Evolutionary conservation across 331 rosid genomes (phyloP).

Genomic region (Dryas integrifolia): DNA sequence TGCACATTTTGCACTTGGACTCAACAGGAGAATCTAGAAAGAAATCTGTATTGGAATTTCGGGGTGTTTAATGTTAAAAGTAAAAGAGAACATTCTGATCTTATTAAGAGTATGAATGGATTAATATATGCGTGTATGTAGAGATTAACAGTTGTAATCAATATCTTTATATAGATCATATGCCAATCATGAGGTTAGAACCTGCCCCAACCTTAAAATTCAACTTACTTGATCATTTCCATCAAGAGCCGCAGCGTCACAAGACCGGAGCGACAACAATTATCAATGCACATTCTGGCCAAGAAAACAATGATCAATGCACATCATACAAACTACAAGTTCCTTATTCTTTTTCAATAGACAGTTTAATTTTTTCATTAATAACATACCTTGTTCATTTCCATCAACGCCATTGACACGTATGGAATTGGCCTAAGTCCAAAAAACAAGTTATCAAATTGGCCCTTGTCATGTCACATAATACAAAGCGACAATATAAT

Average conservation of each 20-base stretch:
- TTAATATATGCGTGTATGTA: background rate
- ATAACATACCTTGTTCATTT: background rate
- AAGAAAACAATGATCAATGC: background rate
- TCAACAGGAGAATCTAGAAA: background rate
- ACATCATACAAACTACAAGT: too few relatives aligned
- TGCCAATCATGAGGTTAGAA: background rate
- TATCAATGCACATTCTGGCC: background rate
- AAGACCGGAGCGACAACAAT: background rate
- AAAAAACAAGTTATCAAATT: too few relatives aligned
- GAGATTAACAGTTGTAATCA: background rate
- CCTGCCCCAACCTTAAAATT: background rate
- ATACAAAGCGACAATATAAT: too few relatives aligned
- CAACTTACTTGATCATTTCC: background rate
- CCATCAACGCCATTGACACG: background rate
- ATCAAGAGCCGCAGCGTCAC: background rate
- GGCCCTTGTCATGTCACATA: background rate
- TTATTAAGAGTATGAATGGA: too few relatives aligned
- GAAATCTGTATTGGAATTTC: background rate
- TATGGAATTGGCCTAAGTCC: background rate
- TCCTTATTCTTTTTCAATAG: too few relatives aligned
- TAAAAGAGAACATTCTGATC: too few relatives aligned
- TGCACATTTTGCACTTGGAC: background rate
- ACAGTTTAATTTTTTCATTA: background rate
- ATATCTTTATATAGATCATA: background rate
- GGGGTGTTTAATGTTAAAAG: background rate